phyloP scores from a whole-genome alignment of 768 basidiomycete species.

The Kwoniella newhampshirensis region DNA sequence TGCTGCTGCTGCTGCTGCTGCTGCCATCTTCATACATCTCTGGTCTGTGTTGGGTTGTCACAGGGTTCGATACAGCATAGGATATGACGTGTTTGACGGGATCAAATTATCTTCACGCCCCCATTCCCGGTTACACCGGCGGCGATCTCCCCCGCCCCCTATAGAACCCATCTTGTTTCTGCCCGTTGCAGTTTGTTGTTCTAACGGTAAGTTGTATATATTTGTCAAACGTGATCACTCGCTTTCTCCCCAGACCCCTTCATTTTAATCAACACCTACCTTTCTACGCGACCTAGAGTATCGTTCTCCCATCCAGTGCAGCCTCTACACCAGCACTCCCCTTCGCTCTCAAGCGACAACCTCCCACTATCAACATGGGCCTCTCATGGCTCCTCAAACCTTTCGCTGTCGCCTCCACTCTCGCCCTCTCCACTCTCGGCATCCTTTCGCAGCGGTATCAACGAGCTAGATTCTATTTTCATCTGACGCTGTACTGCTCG shows the following conservation, averaged over 20 bases:
- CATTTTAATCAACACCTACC: background rate
- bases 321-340: background rate
- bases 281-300: background rate
- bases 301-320: constrained; percentile 1
- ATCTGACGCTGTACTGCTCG: constrained; percentile 69
- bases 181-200: no score
- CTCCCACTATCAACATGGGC: constrained; percentile 2
- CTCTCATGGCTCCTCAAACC: constrained; percentile 43
- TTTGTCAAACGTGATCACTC: background rate
- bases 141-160: no score
- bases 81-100: constrained; percentile 1
- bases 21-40: background rate
- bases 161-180: no score
- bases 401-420: constrained; percentile 38
- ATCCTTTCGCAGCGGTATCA: constrained; percentile 37
- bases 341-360: no score
- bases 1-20: no score
- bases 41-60: no score
- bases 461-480: constrained; percentile 60
- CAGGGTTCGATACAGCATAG: no score
- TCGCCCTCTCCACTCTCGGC: constrained; percentile 46
- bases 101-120: background rate
- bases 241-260: background rate
- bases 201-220: no score
- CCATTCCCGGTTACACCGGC: no score